Percentiles rank a stretch among this genome's conserved stretches.
phyloP scores from a whole-genome alignment of 2,329 filamentous ascomycete genomes.

The Hymenotorrendiella dingleyae region DNA sequence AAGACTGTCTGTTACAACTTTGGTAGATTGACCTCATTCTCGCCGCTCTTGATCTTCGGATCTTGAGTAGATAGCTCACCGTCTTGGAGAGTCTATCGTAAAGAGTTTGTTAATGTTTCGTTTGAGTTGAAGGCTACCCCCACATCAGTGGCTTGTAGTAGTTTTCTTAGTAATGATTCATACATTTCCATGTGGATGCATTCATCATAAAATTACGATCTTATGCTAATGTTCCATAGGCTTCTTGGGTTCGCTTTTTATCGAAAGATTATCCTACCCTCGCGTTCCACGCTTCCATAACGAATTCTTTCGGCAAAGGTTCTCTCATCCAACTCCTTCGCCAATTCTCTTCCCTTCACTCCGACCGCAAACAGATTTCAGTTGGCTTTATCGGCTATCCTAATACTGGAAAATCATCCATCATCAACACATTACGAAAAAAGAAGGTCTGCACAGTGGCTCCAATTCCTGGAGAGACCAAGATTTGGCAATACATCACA shows the following conservation, averaged over 20 bases:
- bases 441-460: constrained; percentile 93
- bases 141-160: constrained; percentile 61
- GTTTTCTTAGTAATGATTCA: constrained; percentile 99
- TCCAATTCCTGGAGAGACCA: constrained; percentile 93
- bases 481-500: constrained; percentile 97
- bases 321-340: constrained; percentile 85
- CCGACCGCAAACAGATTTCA: constrained; percentile 87
- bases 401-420: constrained; percentile 92
- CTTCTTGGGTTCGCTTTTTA: constrained; percentile 82
- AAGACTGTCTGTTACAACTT: constrained; percentile 95
- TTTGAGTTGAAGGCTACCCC: constrained; percentile 95
- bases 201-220: constrained; percentile 24
- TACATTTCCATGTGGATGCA: constrained; percentile 48
- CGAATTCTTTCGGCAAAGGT: constrained; percentile 94
- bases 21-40: constrained; percentile 85
- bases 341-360: constrained; percentile 87
- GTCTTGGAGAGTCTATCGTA: constrained; percentile 81
- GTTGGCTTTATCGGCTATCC: constrained; percentile 75
- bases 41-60: constrained; percentile 57
- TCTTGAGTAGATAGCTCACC: constrained; percentile 65
- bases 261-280: constrained; percentile 91
- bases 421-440: constrained; percentile 92
- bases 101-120: constrained; percentile 66
- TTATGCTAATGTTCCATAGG: constrained; percentile 48
- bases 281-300: constrained; percentile 91